A percentile compares a stretch with the other conserved stretches of the same genome.
Evolutionary conservation across 495 filamentous ascomycete genomes (phyloP).

Genomic region (Umbilicaria muhlenbergii): DNA sequence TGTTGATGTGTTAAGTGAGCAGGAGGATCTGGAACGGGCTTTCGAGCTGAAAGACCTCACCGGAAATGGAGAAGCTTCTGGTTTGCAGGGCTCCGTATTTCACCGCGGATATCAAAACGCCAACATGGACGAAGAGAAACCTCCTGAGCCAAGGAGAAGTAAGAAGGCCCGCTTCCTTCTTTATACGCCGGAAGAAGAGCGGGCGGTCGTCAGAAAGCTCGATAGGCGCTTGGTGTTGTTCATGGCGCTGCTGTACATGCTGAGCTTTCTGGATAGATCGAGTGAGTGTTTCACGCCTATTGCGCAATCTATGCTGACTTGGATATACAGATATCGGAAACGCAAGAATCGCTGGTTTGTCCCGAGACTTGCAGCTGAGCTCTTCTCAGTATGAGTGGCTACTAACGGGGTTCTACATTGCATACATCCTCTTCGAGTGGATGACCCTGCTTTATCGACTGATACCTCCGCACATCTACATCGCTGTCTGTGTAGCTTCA

Average conservation of each 20-base stretch:
- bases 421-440: slow-evolving; percentile 64
- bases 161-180: slow-evolving; percentile 27
- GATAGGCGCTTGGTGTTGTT: slow-evolving; percentile 66
- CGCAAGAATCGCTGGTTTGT: slow-evolving; percentile 58
- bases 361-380: slow-evolving; percentile 42
- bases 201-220: slow-evolving; percentile 52
- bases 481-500: slow-evolving; percentile 33
- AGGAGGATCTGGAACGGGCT: background rate
- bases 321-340: slow-evolving; percentile 53
- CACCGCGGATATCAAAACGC: background rate
- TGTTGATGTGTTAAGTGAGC: background rate
- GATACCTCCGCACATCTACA: slow-evolving; percentile 42
- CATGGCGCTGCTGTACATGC: slow-evolving; percentile 64
- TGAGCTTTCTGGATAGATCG: slow-evolving; percentile 66
- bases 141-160: slow-evolving; percentile 23
- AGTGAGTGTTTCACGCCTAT: slow-evolving; percentile 30
- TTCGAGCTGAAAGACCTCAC: slow-evolving; percentile 4
- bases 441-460: slow-evolving; percentile 47
- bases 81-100: background rate
- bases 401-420: slow-evolving; percentile 50
- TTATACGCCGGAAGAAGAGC: slow-evolving; percentile 66
- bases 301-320: slow-evolving; percentile 1
- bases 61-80: background rate
- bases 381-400: slow-evolving; percentile 50
- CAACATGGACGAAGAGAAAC: slow-evolving; percentile 15